phyloP scores from a whole-genome alignment of 331 rosid genomes.

The Erythrophleum ivorense region DNA sequence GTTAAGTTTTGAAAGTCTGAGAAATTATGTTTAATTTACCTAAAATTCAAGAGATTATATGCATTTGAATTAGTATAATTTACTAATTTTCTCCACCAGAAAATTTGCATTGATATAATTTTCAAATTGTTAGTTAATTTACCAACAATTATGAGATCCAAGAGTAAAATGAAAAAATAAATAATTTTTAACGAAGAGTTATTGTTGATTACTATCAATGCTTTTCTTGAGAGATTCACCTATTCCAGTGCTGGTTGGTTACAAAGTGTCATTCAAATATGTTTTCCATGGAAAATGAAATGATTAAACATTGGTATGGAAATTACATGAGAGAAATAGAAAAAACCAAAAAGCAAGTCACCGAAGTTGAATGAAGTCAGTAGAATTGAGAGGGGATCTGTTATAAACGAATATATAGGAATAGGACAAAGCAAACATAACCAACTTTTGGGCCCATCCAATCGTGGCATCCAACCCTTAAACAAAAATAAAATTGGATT shows the following conservation, averaged over 20 bases:
- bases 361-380: constrained; percentile 72
- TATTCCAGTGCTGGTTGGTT: constrained; percentile 63
- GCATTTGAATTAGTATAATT: too few relatives aligned
- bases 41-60: too few relatives aligned
- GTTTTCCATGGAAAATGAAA: background rate
- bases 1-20: too few relatives aligned
- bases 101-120: constrained; percentile 40
- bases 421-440: too few relatives aligned
- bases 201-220: constrained; percentile 46
- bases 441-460: too few relatives aligned
- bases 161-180: too few relatives aligned
- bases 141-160: too few relatives aligned
- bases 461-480: too few relatives aligned
- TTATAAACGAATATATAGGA: background rate
- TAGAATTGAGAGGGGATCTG: constrained; percentile 21
- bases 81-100: constrained; percentile 49
- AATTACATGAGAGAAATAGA: background rate
- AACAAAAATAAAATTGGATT: too few relatives aligned
- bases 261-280: constrained; percentile 90
- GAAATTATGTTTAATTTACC: too few relatives aligned
- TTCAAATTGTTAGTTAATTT: too few relatives aligned
- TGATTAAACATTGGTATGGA: background rate
- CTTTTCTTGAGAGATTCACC: constrained; percentile 62
- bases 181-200: too few relatives aligned
- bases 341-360: background rate